A percentile compares a stretch with the other conserved stretches of the same genome.
These are phyloP conservation scores for Mortierella sp. DNA, from an alignment of 371 early-diverging fungal genomes.

Conservation along the genomic window DNA sequence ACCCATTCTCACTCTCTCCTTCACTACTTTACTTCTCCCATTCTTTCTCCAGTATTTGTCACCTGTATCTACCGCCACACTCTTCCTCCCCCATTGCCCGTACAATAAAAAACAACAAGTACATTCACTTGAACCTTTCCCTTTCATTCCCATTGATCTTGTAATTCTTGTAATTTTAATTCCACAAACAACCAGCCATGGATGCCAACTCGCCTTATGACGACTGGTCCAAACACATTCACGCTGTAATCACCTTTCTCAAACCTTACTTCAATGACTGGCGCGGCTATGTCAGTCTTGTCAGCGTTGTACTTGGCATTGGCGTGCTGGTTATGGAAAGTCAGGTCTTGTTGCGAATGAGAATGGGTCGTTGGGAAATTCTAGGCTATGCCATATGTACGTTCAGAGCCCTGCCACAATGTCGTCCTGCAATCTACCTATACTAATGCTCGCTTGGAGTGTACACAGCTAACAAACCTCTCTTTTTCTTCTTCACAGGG, in stretches of 20 bases:
- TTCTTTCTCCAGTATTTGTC: not conserved
- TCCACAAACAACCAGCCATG: slow-evolving; percentile 13
- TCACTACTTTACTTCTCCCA: not conserved
- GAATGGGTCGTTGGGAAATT: slow-evolving; percentile 53
- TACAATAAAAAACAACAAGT: too few species aligned
- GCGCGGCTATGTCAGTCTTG: slow-evolving; percentile 46
- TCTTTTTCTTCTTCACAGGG: slow-evolving; percentile 18
- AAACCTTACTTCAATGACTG: slow-evolving; percentile 55
- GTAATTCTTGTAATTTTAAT: not conserved
- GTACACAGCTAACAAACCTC: not conserved
- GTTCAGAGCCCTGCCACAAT: not conserved
- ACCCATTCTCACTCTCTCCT: not conserved
- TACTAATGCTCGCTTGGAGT: not conserved
- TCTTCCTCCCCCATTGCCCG: not conserved
- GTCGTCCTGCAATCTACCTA: not conserved
- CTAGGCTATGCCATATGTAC: slow-evolving; percentile 41
- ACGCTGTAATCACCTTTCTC: slow-evolving; percentile 49
- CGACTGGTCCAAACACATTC: slow-evolving; percentile 48
- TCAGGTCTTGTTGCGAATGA: slow-evolving; percentile 50
- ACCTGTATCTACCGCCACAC: too few species aligned
- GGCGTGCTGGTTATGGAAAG: slow-evolving; percentile 49
- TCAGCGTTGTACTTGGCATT: slow-evolving; percentile 40
- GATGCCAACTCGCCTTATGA: slow-evolving; percentile 30
- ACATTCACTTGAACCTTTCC: not conserved
- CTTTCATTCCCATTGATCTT: not conserved